Evolutionary conservation across 75 land plant genomes (phyloP).

Genomic region (Isoetes taiwanensis): DNA sequence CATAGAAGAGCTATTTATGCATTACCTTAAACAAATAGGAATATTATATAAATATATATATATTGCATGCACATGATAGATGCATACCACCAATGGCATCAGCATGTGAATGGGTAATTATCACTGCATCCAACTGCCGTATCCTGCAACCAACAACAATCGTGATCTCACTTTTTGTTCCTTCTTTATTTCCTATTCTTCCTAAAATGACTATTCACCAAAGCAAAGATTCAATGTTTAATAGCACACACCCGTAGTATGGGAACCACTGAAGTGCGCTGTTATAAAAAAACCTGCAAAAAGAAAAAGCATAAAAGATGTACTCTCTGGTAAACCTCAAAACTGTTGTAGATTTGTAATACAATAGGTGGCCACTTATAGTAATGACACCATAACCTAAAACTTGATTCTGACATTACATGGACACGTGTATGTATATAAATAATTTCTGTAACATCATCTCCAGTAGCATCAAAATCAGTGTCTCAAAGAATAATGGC

Average conservation of each 20-base stretch:
- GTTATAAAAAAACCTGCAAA: conserved; percentile 90
- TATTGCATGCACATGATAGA: no score
- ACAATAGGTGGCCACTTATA: not conserved
- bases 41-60: no score
- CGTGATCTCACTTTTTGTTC: not conserved
- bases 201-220: no score
- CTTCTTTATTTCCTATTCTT: no score
- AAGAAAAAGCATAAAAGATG: not conserved
- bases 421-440: no score
- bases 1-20: no score
- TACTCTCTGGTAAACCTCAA: not conserved
- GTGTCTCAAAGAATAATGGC: not conserved
- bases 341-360: not conserved
- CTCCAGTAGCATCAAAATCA: no score
- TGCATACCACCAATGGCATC: conserved; percentile 98
- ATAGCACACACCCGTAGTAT: conserved; percentile 43
- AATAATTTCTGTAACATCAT: no score
- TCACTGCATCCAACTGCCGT: conserved; percentile 79
- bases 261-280: conserved; percentile 98
- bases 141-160: conserved; percentile 45
- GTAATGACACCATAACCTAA: no score
- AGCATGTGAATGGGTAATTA: conserved; percentile 98
- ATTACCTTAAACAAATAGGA: no score
- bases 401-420: no score
- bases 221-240: not conserved